Evolutionary conservation across 257 asterid genomes (phyloP).

Genomic region (Paulownia fortunei): DNA sequence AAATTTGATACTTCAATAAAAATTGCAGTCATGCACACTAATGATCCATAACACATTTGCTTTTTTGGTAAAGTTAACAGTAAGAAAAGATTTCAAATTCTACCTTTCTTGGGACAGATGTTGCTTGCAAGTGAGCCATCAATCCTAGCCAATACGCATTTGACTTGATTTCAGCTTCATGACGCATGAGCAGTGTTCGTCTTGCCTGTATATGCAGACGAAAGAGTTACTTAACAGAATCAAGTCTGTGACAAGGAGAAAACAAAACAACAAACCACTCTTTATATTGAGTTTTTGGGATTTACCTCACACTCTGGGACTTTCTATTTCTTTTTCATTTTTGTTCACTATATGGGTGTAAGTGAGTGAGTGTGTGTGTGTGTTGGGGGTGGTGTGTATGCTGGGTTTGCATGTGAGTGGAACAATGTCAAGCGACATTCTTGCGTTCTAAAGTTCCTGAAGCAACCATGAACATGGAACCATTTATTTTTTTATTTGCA

Average conservation of each 20-base stretch:
- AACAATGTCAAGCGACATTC: too few species aligned
- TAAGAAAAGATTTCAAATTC: constrained; percentile 9
- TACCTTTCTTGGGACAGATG: constrained; percentile 94
- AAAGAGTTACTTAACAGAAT: constrained; percentile 20
- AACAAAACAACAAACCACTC: constrained; percentile 8
- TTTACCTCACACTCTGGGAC: neutral
- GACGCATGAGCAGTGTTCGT: constrained; percentile 95
- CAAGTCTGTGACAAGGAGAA: neutral
- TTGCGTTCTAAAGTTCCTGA: too few species aligned
- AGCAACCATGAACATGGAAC: neutral
- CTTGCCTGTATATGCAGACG: constrained; percentile 68
- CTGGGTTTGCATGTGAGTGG: too few species aligned
- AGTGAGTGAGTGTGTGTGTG: too few species aligned
- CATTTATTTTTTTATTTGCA: neutral
- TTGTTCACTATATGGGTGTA: neutral
- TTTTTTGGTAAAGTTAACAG: neutral
- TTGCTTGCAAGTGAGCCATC: constrained; percentile 92
- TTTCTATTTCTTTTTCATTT: neutral
- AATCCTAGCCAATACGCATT: constrained; percentile 97
- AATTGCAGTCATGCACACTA: neutral
- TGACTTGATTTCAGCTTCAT: constrained; percentile 98
- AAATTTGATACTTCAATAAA: neutral
- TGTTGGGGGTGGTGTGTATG: too few species aligned
- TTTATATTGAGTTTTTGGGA: neutral
- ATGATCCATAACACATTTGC: neutral